Percentiles rank a stretch among this genome's conserved stretches.
phyloP scores from a whole-genome alignment of 768 basidiomycete genomes.

The Suillus subluteus region DNA sequence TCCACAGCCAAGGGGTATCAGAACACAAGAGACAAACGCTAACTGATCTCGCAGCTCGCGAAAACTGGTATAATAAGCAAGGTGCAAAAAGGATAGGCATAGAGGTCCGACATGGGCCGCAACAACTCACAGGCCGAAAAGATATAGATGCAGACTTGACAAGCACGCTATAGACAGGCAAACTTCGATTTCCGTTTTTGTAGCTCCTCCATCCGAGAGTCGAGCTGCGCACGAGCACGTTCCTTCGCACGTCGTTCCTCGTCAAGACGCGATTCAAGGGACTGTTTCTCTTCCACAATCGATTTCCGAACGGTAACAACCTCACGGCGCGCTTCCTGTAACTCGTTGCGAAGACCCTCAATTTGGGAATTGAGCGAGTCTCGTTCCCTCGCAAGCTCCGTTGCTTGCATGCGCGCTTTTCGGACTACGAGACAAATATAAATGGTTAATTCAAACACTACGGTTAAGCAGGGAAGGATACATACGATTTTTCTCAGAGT shows the following conservation, averaged over 20 bases:
- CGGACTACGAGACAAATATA: constrained; percentile 58
- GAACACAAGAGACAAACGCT: constrained; percentile 13
- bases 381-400: constrained; percentile 85
- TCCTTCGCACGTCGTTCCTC: constrained; percentile 91
- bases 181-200: constrained; percentile 89
- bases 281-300: constrained; percentile 87
- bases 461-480: constrained; percentile 25
- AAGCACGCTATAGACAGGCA: constrained; percentile 68
- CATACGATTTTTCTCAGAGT: constrained; percentile 92
- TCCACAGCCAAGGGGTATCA: constrained; percentile 32
- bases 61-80: constrained; percentile 37
- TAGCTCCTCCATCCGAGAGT: constrained; percentile 86
- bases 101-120: constrained; percentile 8
- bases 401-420: constrained; percentile 92
- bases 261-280: constrained; percentile 78
- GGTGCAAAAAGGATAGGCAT: constrained; percentile 9
- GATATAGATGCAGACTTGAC: constrained; percentile 8
- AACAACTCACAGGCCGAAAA: constrained; percentile 17
- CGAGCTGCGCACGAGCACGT: constrained; percentile 84
- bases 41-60: constrained; percentile 21
- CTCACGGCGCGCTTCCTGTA: constrained; percentile 79
- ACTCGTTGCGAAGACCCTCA: constrained; percentile 69
- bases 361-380: constrained; percentile 72
- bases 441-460: constrained; percentile 16
- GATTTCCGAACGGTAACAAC: constrained; percentile 76